Base-by-base conservation (phyloP, 2,329 filamentous ascomycete species). In the Botrytis tulipae region DNA sequence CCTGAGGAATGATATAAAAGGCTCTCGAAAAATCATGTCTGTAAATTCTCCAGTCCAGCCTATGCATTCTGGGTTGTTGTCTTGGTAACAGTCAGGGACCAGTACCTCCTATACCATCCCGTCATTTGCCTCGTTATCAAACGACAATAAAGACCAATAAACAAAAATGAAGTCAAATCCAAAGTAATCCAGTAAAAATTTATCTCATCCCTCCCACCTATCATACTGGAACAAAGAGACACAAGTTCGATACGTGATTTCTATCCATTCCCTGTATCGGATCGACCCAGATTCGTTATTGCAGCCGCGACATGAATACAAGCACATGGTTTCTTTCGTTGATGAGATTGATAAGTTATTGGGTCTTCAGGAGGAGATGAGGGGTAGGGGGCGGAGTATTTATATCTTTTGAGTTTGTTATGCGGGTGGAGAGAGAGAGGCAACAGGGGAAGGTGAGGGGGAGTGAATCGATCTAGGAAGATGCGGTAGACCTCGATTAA, bases 181-280 rank as follows among this genome's bases (percentile, higher is more conserved):
- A 16, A 54, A 16, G 0, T 10, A 51, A 25, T n/a, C 9, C 46
- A 10, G 25, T 5, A 0, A 1, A 1, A 12, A 51, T n/a, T 3
- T 6, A 29, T 7, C 48, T 7, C 22, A n/a, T n/a, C 48, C 0
- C 14, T 18, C 8, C 12, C 22, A 3, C 25, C 10, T 14, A 14
- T n/a, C 12, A 54, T 54, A 2, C 2, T 10, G 5, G 0, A 7
- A 16, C 35, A 0, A 7, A 51, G 14, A 3, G 4, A n/a, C 4
- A 6, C 3, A n/a, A 51, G 3, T 7, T n/a, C 25, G 12, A 7
- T n/a, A 6, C 12, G 14, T 6, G 14, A n/a, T n/a, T 51, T 14
- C 22, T 51, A 14, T 51, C 14, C 10, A 14, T n/a, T n/a, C 12
- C 12, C 3, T 12, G 0, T n/a, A 7, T 4, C 6, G 2, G 4